Evolutionary conservation across 1,139 yeast species (phyloP).

Genomic region (Pichia sp.): DNA sequence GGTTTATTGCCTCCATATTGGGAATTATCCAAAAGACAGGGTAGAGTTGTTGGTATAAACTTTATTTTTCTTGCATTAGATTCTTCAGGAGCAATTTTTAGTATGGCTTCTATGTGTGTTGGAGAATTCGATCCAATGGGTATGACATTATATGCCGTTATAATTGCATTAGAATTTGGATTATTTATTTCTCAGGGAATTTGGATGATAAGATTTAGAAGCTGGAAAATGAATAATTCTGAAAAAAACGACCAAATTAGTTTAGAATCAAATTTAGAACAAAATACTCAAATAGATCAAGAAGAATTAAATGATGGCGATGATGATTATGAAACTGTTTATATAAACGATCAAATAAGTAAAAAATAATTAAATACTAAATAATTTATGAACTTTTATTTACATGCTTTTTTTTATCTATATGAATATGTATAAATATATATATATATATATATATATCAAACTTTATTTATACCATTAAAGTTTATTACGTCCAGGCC

Average conservation of each 20-base stretch:
- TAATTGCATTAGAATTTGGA: constrained; percentile 45
- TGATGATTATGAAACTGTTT: too few relatives aligned
- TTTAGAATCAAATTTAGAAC: too few relatives aligned
- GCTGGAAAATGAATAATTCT: too few relatives aligned
- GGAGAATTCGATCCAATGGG: constrained; percentile 48
- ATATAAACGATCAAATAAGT: too few relatives aligned
- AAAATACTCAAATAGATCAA: too few relatives aligned
- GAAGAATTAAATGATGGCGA: too few relatives aligned
- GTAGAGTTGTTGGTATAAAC: constrained; percentile 62
- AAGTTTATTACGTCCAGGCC: constrained; percentile 24
- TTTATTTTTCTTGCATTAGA: constrained; percentile 46
- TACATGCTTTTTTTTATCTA: neutral
- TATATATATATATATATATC: too few relatives aligned
- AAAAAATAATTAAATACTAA: too few relatives aligned
- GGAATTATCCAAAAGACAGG: constrained; percentile 71
- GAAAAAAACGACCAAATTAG: too few relatives aligned
- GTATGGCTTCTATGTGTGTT: constrained; percentile 44
- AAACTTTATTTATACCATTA: too few relatives aligned
- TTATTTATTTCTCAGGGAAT: constrained; percentile 41
- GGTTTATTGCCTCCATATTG: constrained; percentile 88
- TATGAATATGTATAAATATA: neutral
- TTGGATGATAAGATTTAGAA: constrained; percentile 40
- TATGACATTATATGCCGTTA: constrained; percentile 45
- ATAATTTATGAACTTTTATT: too few relatives aligned
- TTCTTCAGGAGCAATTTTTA: constrained; percentile 47